Evolutionary conservation across 2,329 filamentous ascomycete species (phyloP).

Genomic region (Penicillium sp.): DNA sequence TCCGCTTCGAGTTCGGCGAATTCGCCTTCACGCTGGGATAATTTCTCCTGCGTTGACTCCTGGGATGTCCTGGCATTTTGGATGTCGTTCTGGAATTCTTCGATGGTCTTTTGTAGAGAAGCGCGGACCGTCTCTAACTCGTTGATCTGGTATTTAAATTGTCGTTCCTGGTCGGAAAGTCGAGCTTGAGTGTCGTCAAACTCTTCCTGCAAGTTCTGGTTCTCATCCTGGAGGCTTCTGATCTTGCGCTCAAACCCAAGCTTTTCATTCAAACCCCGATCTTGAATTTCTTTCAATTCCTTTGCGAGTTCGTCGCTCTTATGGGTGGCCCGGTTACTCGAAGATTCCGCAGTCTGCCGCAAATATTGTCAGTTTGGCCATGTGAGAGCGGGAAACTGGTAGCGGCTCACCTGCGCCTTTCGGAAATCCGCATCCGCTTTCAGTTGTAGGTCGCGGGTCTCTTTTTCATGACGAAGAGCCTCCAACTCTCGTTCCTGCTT

Average conservation of each 20-base stretch:
- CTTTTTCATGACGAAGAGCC: constrained; percentile 74
- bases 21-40: constrained; percentile 67
- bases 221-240: constrained; percentile 63
- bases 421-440: constrained; percentile 85
- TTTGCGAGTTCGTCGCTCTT: constrained; percentile 55
- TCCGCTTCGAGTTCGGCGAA: constrained; percentile 77
- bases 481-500: constrained; percentile 85
- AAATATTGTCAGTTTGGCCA: background rate
- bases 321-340: constrained; percentile 49
- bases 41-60: constrained; percentile 61
- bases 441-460: constrained; percentile 73
- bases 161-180: constrained; percentile 65
- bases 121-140: constrained; percentile 62
- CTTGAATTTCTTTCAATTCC: constrained; percentile 56
- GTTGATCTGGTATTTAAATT: constrained; percentile 57
- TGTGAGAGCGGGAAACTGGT: background rate
- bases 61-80: constrained; percentile 58
- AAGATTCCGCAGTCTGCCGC: constrained; percentile 51
- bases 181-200: constrained; percentile 77
- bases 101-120: constrained; percentile 55
- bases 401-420: constrained; percentile 51
- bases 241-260: constrained; percentile 54
- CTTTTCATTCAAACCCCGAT: constrained; percentile 55
- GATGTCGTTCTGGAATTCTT: constrained; percentile 51
- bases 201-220: constrained; percentile 73